Percentiles rank a stretch among this genome's conserved stretches.
Conservation (phyloP, 2,329 filamentous ascomycete genomes). For the Neofusicoccum kwambonambiense region DNA sequence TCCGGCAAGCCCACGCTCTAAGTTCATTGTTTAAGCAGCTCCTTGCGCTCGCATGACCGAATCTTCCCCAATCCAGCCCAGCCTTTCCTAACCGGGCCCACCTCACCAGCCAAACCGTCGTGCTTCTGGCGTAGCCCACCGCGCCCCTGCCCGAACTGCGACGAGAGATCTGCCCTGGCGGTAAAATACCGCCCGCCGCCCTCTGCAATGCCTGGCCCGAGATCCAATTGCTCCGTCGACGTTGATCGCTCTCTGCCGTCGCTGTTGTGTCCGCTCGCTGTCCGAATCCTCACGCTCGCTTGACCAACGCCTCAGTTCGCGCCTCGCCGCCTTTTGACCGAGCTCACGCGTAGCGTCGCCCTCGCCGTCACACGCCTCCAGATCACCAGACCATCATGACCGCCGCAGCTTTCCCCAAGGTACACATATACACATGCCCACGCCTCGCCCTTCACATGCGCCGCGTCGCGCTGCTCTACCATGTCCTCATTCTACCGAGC, state of each 20-base stretch:
- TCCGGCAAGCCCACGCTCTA: constrained; percentile 5
- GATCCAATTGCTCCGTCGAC: neutral
- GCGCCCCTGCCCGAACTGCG: neutral
- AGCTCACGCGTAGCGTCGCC: neutral
- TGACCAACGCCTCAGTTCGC: neutral
- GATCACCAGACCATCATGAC: constrained; percentile 3
- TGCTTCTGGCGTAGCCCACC: neutral
- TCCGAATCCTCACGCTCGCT: neutral
- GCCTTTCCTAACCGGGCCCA: neutral
- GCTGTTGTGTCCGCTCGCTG: neutral
- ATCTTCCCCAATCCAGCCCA: neutral
- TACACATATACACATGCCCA: neutral
- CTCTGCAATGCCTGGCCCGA: neutral
- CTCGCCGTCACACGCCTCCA: neutral
- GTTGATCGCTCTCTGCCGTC: neutral
- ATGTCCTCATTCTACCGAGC: neutral
- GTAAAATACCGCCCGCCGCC: neutral
- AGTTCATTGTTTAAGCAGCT: neutral
- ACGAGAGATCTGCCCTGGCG: neutral
- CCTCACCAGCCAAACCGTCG: neutral
- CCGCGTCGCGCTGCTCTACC: neutral
- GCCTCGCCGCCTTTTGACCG: neutral
- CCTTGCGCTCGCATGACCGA: constrained; percentile 10
- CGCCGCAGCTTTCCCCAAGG: neutral
- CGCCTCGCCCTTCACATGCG: neutral